Conservation (phyloP, 495 filamentous ascomycete species). For the Aspergillus egyptiacus region DNA sequence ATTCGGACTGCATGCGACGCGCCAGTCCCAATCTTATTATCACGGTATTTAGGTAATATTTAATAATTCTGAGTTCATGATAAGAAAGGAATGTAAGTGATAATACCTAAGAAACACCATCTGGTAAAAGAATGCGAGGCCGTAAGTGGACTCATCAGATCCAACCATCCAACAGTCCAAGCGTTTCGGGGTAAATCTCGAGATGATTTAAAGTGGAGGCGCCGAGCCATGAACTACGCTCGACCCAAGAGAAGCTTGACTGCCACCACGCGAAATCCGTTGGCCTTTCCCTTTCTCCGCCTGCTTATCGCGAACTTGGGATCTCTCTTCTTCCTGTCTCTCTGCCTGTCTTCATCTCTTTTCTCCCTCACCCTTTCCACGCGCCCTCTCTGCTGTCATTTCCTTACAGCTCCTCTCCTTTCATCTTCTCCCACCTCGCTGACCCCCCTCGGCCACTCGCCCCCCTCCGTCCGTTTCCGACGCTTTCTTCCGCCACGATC, state of each 20-base stretch:
- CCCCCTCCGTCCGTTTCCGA: slow-evolving; percentile 13
- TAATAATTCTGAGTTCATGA: no score
- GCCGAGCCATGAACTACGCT: slow-evolving; percentile 20
- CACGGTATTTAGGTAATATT: no score
- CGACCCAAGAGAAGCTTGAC: slow-evolving; percentile 39
- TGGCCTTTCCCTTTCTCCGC: slow-evolving; percentile 23
- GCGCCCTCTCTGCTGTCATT: background rate
- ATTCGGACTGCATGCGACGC: no score
- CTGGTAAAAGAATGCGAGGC: background rate
- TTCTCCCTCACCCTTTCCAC: slow-evolving; percentile 1
- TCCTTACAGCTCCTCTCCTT: background rate
- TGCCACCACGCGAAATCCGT: slow-evolving; percentile 24
- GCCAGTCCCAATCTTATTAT: no score
- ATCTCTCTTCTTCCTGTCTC: slow-evolving; percentile 8
- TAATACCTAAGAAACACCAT: no score
- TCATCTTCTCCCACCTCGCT: slow-evolving; percentile 1
- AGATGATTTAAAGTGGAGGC: slow-evolving; percentile 15
- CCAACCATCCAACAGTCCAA: no score
- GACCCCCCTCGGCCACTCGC: background rate
- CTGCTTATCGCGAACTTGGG: slow-evolving; percentile 22
- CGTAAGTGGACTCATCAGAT: no score
- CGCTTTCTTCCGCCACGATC: slow-evolving; percentile 8
- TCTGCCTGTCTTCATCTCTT: slow-evolving; percentile 11
- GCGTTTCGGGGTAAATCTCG: no score
- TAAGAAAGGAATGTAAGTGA: no score